A percentile compares a stretch with the other conserved stretches of the same genome.
Evolutionary conservation across 768 basidiomycete species (phyloP).

Genomic region (Rhodotorula toruloides): DNA sequence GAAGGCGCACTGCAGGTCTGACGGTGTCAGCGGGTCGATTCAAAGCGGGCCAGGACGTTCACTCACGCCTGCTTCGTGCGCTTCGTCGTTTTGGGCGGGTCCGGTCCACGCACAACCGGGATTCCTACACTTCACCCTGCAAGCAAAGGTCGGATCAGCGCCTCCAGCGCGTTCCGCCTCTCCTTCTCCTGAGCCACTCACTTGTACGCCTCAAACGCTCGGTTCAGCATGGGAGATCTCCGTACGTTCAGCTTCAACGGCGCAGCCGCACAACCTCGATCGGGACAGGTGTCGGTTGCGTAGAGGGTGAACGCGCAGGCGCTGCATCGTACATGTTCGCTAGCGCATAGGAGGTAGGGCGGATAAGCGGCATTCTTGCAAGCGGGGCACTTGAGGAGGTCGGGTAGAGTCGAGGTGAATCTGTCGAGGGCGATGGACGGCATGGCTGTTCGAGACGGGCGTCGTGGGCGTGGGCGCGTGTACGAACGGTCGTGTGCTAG

Average conservation of each 20-base stretch:
- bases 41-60: too few species aligned
- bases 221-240: background rate
- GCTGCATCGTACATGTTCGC: background rate
- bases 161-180: too few species aligned
- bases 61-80: too few species aligned
- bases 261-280: background rate
- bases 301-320: background rate
- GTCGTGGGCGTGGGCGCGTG: too few species aligned
- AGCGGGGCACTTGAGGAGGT: background rate
- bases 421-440: background rate
- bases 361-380: background rate
- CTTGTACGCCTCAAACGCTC: background rate
- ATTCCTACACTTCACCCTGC: constrained; percentile 6
- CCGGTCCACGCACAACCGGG: background rate
- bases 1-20: background rate
- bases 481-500: too few species aligned
- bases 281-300: too few species aligned
- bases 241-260: too few species aligned
- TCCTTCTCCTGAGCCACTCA: too few species aligned
- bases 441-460: too few species aligned
- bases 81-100: background rate
- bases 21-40: too few species aligned
- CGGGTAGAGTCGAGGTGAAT: background rate
- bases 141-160: too few species aligned
- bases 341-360: background rate